A percentile compares a stretch with the other conserved stretches of the same genome.
Evolutionary conservation across 768 basidiomycete species (phyloP).

Genomic region (Lentinula detonsa): DNA sequence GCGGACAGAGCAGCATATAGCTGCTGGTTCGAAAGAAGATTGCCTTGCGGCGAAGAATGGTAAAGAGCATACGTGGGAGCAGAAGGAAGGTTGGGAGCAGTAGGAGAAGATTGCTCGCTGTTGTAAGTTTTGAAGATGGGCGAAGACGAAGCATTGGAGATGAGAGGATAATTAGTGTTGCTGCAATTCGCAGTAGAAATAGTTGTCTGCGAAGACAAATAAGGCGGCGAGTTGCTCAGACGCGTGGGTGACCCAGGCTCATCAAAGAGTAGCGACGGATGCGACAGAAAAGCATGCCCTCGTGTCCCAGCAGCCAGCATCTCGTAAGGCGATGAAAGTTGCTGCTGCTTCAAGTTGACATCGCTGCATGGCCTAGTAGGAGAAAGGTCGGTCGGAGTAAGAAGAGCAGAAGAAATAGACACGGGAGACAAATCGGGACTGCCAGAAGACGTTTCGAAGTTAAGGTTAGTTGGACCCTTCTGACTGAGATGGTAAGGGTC

Average conservation of each 20-base stretch:
- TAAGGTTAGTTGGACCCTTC: constrained; percentile 36
- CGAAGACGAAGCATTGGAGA: constrained; percentile 7
- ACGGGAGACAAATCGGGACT: constrained; percentile 72
- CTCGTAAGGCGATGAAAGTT: constrained; percentile 49
- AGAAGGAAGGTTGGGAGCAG: constrained; percentile 10
- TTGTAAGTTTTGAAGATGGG: constrained; percentile 12
- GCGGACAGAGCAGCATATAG: constrained; percentile 5
- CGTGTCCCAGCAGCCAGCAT: constrained; percentile 13
- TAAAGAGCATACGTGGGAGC: constrained; percentile 6
- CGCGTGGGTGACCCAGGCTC: constrained; percentile 25
- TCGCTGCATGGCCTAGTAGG: constrained; percentile 56
- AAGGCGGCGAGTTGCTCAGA: constrained; percentile 6
- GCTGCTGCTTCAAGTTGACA: constrained; percentile 17
- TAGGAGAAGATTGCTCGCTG: constrained; percentile 14
- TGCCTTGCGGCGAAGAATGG: constrained; percentile 4
- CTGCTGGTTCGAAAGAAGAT: background rate
- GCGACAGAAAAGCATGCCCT: constrained; percentile 29
- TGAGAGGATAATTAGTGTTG: background rate
- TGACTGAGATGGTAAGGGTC: constrained; percentile 38
- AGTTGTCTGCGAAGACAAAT: background rate
- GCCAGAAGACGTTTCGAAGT: constrained; percentile 36
- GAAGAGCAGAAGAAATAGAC: constrained; percentile 62
- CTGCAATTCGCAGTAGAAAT: background rate
- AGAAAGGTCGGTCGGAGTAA: constrained; percentile 72
- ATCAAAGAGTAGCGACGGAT: constrained; percentile 38